These are phyloP conservation scores for Cordyceps cicadae DNA, from an alignment of 2,329 filamentous ascomycete genomes.

Conservation along the genomic window DNA sequence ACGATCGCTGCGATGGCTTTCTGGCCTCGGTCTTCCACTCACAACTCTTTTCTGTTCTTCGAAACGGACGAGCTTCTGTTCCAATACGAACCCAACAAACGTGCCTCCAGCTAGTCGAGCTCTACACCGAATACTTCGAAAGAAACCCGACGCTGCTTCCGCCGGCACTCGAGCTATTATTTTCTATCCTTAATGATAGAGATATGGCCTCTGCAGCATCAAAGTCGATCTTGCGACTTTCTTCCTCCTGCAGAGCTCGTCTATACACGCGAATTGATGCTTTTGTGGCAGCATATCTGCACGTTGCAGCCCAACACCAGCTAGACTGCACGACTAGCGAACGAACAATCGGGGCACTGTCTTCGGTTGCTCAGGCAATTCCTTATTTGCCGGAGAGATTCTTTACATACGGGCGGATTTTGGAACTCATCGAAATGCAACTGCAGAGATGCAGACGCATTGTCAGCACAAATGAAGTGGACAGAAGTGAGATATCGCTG, in stretches of 20 bases:
- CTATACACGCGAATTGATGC: slow-evolving; percentile 58
- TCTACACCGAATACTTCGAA: slow-evolving; percentile 70
- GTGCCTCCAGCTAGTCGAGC: slow-evolving; percentile 60
- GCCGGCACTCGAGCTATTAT: slow-evolving; percentile 64
- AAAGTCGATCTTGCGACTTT: slow-evolving; percentile 65
- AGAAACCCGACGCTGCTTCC: slow-evolving; percentile 59
- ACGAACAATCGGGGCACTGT: slow-evolving; percentile 64
- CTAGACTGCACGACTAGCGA: slow-evolving; percentile 65
- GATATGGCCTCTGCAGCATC: slow-evolving; percentile 60
- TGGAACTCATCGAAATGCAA: slow-evolving; percentile 55
- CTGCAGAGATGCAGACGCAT: slow-evolving; percentile 20
- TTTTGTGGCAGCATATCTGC: slow-evolving; percentile 64
- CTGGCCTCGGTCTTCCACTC: slow-evolving; percentile 55
- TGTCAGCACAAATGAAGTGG: not conserved
- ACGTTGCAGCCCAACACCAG: slow-evolving; percentile 43
- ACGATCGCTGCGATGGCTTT: slow-evolving; percentile 47
- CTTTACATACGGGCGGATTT: slow-evolving; percentile 46
- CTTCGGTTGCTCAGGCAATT: slow-evolving; percentile 67
- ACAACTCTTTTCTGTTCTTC: slow-evolving; percentile 47
- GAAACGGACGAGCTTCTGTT: slow-evolving; percentile 41
- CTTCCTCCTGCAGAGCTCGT: slow-evolving; percentile 63
- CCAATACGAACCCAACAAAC: slow-evolving; percentile 58
- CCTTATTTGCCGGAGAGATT: slow-evolving; percentile 47
- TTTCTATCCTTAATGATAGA: slow-evolving; percentile 56
- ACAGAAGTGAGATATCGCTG: not conserved